These are phyloP conservation scores for Blumeriella jaapii DNA, from an alignment of 2,329 filamentous ascomycete genomes.

Conservation along the genomic window DNA sequence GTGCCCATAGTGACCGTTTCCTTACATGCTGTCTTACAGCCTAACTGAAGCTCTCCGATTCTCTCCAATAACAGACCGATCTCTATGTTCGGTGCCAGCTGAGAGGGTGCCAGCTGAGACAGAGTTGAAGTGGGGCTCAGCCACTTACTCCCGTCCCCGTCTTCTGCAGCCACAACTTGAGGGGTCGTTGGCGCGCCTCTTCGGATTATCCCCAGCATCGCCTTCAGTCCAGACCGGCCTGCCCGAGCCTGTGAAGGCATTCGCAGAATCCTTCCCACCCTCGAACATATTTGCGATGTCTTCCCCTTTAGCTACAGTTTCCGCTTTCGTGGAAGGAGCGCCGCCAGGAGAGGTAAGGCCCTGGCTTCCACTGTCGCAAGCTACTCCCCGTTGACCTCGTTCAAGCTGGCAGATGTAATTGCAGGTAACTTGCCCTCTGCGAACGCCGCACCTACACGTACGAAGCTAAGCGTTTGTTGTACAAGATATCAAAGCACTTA, in stretches of 20 bases:
- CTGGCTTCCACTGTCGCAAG: background rate
- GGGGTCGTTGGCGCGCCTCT: conserved; percentile 1
- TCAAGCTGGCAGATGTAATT: conserved; percentile 74
- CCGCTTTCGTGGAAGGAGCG: conserved; percentile 85
- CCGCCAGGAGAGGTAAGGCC: conserved; percentile 82
- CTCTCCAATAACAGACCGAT: too few species aligned
- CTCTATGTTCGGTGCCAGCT: too few species aligned
- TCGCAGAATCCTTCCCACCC: background rate
- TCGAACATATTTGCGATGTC: conserved; percentile 16
- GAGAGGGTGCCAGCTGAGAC: too few species aligned
- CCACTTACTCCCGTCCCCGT: background rate
- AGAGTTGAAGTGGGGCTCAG: too few species aligned
- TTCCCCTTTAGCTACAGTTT: conserved; percentile 47
- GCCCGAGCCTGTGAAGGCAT: conserved; percentile 1
- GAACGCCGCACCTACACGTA: background rate
- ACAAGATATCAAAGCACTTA: conserved; percentile 80
- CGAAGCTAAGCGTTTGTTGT: conserved; percentile 8
- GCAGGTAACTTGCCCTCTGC: conserved; percentile 47
- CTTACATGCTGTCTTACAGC: too few species aligned
- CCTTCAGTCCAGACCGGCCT: conserved; percentile 1
- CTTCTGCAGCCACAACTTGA: conserved; percentile 4
- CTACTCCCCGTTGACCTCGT: conserved; percentile 14
- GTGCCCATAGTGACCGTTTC: too few species aligned
- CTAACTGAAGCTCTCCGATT: too few species aligned
- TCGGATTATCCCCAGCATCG: conserved; percentile 2